A percentile compares a stretch with the other conserved stretches of the same genome.
Conservation (phyloP, 257 asterid genomes). For the Scutellaria minor region DNA sequence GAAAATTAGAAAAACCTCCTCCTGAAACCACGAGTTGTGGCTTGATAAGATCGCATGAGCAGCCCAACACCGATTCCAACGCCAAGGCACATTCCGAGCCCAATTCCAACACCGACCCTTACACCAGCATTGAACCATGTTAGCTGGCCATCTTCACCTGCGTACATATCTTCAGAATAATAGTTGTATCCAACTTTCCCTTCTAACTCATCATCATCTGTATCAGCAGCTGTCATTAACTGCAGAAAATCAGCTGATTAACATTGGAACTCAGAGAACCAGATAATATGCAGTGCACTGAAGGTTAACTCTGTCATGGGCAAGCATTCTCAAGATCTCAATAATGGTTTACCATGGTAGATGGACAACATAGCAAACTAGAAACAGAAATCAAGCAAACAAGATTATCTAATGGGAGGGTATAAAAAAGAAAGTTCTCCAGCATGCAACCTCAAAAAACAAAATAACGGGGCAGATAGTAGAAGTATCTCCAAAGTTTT, state of each 20-base stretch:
- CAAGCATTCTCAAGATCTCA: background rate
- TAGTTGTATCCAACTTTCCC: constrained; percentile 49
- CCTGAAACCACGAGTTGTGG: constrained; percentile 58
- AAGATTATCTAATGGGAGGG: background rate
- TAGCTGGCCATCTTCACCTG: constrained; percentile 69
- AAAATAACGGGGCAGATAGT: constrained; percentile 17
- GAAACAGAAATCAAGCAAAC: background rate
- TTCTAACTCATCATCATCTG: constrained; percentile 51
- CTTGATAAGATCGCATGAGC: constrained; percentile 65
- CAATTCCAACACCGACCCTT: constrained; percentile 70
- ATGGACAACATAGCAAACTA: background rate
- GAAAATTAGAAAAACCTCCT: constrained; percentile 56
- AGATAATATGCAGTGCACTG: background rate
- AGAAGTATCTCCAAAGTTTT: background rate
- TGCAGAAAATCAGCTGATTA: constrained; percentile 31
- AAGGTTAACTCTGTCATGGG: constrained; percentile 2
- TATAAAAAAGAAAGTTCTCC: background rate
- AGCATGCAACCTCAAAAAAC: background rate
- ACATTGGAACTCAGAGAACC: background rate
- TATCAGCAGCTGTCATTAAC: constrained; percentile 44
- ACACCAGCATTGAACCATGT: constrained; percentile 74
- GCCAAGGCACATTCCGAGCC: constrained; percentile 72
- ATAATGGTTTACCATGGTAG: background rate
- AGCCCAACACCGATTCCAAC: constrained; percentile 66
- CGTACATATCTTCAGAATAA: constrained; percentile 57